phyloP scores from a whole-genome alignment of 129 eudicot species.

The Escallonia herrerae region DNA sequence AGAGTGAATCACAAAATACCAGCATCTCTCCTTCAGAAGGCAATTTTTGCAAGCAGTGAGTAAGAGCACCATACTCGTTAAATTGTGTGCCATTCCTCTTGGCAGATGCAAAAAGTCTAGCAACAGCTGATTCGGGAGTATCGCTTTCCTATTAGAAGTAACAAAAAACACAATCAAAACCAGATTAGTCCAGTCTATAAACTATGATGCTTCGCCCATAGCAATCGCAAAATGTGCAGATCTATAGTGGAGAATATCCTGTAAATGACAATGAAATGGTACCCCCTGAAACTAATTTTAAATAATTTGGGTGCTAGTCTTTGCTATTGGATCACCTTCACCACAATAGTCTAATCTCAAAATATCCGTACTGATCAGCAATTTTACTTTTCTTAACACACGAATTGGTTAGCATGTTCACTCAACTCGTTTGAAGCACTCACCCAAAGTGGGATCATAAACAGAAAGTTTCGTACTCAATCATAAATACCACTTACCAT shows the following conservation, averaged over 20 bases:
- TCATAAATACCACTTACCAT: background rate
- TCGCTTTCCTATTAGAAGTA: conserved; percentile 56
- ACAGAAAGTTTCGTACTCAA: background rate
- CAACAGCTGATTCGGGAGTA: conserved; percentile 77
- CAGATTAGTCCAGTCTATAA: conserved; percentile 1
- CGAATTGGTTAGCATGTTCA: background rate
- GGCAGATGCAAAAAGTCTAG: conserved; percentile 76
- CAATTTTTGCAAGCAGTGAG: conserved; percentile 71
- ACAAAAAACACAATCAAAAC: conserved; percentile 3
- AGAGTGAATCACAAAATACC: conserved; percentile 34
- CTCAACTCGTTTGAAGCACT: background rate
- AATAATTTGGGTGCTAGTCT: too few relatives aligned
- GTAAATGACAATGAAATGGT: too few relatives aligned
- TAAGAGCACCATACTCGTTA: conserved; percentile 39
- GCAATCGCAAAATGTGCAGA: background rate
- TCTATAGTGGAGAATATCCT: background rate
- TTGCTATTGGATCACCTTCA: background rate
- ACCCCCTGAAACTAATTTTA: too few relatives aligned
- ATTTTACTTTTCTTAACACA: background rate
- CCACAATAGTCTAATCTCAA: background rate
- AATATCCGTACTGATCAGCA: background rate
- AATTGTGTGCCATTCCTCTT: conserved; percentile 37
- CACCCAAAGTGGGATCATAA: background rate
- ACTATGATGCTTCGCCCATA: too few relatives aligned
- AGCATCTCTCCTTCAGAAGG: conserved; percentile 74